Conservation (phyloP, 306 rosid genomes). For the Betula pendula region DNA sequence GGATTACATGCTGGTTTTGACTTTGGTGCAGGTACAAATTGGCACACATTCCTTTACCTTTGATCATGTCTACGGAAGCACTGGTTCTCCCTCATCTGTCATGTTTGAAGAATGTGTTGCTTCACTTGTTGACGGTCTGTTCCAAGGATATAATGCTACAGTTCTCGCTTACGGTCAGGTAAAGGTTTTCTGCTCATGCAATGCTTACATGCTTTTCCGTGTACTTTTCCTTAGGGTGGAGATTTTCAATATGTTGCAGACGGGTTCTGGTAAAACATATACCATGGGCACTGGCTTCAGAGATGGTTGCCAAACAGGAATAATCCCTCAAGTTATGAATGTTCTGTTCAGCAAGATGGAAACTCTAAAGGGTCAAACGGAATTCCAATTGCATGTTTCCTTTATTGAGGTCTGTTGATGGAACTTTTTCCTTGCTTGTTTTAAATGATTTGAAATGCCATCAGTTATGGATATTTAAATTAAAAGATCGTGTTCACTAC, state of each 20-base stretch:
- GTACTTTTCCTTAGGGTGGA: conserved; percentile 33
- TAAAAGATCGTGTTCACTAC: not conserved
- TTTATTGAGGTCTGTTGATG: conserved; percentile 79
- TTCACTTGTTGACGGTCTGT: conserved; percentile 89
- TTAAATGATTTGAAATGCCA: not conserved
- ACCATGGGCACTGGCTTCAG: conserved; percentile 99
- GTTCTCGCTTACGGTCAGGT: conserved; percentile 99
- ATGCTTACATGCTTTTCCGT: conserved; percentile 18
- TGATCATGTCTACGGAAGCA: conserved; percentile 97
- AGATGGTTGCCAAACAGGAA: conserved; percentile 82
- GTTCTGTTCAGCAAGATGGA: conserved; percentile 83
- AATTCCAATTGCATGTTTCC: conserved; percentile 94
- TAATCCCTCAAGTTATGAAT: conserved; percentile 92
- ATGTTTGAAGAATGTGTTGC: conserved; percentile 91
- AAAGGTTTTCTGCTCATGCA: conserved; percentile 24
- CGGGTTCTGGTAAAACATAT: conserved; percentile 99
- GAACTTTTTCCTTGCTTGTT: not conserved
- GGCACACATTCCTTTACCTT: conserved; percentile 95
- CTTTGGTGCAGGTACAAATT: conserved; percentile 78
- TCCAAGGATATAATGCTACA: conserved; percentile 99
- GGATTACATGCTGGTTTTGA: conserved; percentile 25
- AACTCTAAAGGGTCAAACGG: conserved; percentile 72
- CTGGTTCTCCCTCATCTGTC: conserved; percentile 71
- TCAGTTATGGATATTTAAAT: not conserved
- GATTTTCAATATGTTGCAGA: conserved; percentile 61